These are phyloP conservation scores for Sporothrix phasma DNA, from an alignment of 2,329 filamentous ascomycete species.

Conservation along the genomic window DNA sequence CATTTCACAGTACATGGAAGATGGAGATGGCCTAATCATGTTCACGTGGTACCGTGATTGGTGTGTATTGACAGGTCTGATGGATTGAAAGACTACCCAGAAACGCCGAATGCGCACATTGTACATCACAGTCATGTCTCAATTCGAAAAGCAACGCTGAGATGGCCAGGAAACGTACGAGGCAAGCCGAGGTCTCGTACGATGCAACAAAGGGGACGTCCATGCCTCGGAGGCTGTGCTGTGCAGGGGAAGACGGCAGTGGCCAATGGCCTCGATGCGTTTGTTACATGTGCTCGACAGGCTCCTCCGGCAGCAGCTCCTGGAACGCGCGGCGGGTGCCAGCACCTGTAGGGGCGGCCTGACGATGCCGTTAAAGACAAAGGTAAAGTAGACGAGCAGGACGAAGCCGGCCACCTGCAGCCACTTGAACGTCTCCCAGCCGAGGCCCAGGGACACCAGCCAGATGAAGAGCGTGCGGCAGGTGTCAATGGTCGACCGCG, in stretches of 20 bases:
- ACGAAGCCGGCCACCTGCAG: conserved; percentile 84
- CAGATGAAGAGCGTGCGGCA: conserved; percentile 97
- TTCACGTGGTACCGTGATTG: too few species aligned
- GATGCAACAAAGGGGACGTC: not conserved
- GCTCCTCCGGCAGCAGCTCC: conserved; percentile 69
- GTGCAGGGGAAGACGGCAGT: too few species aligned
- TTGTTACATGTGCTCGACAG: conserved; percentile 56
- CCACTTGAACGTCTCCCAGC: conserved; percentile 98
- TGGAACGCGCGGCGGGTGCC: conserved; percentile 42
- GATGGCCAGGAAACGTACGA: not conserved
- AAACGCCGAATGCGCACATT: not conserved
- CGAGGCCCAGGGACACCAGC: conserved; percentile 83
- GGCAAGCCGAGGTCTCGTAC: not conserved
- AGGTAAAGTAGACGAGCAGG: conserved; percentile 89
- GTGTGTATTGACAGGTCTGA: not conserved
- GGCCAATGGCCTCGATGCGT: too few species aligned
- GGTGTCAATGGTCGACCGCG: conserved; percentile 91
- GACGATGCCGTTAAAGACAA: conserved; percentile 92
- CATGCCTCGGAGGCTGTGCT: not conserved
- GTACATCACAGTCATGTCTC: not conserved
- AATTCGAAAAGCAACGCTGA: not conserved
- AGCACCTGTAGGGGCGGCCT: conserved; percentile 57
- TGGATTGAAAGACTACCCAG: not conserved
- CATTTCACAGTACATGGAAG: too few species aligned
- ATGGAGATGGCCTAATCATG: too few species aligned